Percentiles rank a stretch among this genome's conserved stretches.
Conservation (phyloP, 2,329 filamentous ascomycete genomes). For the Venturia nashicola region DNA sequence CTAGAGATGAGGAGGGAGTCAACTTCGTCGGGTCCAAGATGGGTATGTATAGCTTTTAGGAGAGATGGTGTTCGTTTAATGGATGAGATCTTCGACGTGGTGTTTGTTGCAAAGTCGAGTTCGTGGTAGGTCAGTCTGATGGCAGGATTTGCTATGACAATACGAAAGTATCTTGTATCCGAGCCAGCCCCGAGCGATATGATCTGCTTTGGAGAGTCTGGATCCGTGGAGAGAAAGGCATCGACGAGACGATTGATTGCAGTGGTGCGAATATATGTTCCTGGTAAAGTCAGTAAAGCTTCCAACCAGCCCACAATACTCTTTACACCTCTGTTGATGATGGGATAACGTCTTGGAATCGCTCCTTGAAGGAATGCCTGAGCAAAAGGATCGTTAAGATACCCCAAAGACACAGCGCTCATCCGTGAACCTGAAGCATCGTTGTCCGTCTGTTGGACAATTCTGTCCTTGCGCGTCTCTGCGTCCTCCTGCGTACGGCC, state of each 20-base stretch:
- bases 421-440: constrained; percentile 82
- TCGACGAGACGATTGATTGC: constrained; percentile 69
- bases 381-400: constrained; percentile 73
- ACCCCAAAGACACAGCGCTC: constrained; percentile 77
- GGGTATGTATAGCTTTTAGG: constrained; percentile 16
- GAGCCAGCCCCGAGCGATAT: constrained; percentile 88
- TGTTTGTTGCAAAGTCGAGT: constrained; percentile 72
- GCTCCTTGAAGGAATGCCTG: constrained; percentile 48
- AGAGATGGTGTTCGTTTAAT: constrained; percentile 22
- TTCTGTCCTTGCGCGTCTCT: constrained; percentile 45
- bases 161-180: constrained; percentile 75
- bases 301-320: neutral
- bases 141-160: constrained; percentile 41
- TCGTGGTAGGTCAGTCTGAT: constrained; percentile 67
- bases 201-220: constrained; percentile 52
- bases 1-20: constrained; percentile 24
- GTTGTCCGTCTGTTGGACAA: constrained; percentile 79
- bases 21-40: constrained; percentile 19
- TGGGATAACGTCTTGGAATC: constrained; percentile 59
- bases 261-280: constrained; percentile 82
- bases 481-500: constrained; percentile 19
- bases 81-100: constrained; percentile 47
- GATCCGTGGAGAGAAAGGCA: constrained; percentile 48
- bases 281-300: constrained; percentile 31
- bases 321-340: constrained; percentile 77